These are phyloP conservation scores for Trypanosoma cruzi DNA, from an alignment of 208 protist species.

Conservation along the genomic window DNA sequence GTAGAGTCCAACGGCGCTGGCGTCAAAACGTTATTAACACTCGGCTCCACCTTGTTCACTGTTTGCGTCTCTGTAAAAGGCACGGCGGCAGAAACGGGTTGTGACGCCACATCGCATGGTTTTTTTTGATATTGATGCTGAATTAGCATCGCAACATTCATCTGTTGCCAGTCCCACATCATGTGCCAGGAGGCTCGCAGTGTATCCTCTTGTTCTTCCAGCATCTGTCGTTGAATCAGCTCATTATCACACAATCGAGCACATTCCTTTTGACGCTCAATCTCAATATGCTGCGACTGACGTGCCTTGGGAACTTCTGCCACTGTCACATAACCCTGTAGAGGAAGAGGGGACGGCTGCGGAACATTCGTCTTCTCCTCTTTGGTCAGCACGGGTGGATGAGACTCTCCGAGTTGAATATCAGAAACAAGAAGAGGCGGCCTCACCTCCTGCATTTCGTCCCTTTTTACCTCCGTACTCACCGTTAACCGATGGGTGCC, in stretches of 20 bases:
- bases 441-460: not conserved
- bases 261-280: slow-evolving; percentile 1
- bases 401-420: not conserved
- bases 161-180: slow-evolving; percentile 27
- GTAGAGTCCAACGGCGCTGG: not conserved
- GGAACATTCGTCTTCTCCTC: not conserved
- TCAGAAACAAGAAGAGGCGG: not conserved
- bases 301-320: not conserved
- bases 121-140: slow-evolving; percentile 13
- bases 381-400: not conserved
- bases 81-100: not conserved
- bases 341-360: not conserved
- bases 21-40: not conserved
- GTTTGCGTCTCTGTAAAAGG: not conserved
- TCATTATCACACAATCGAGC: slow-evolving; percentile 16
- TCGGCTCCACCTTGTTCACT: not conserved
- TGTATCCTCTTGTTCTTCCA: slow-evolving; percentile 30
- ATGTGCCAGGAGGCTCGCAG: slow-evolving; percentile 22
- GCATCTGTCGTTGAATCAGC: slow-evolving; percentile 10
- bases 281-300: not conserved
- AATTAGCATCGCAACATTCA: slow-evolving; percentile 6
- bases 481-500: not conserved
- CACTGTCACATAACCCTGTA: not conserved
- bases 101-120: not conserved
- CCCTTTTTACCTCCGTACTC: not conserved